phyloP scores from a whole-genome alignment of 2,329 filamentous ascomycete species.

The Magnaporthiopsis incrustans region DNA sequence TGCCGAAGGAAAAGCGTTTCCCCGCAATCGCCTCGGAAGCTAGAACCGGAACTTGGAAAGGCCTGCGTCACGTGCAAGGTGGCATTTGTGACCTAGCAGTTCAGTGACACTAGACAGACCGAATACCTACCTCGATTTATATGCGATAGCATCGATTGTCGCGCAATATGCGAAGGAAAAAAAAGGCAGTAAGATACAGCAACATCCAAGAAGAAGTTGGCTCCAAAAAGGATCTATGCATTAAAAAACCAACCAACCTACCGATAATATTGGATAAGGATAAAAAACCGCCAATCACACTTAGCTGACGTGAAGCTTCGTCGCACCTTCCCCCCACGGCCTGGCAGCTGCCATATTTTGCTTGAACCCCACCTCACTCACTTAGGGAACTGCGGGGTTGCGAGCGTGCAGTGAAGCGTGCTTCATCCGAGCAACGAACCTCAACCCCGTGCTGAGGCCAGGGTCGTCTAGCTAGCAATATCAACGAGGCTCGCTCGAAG shows the following conservation, averaged over 20 bases:
- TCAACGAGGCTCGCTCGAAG: too few species aligned
- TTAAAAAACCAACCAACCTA: too few species aligned
- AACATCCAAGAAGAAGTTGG: too few species aligned
- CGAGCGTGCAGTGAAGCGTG: background rate
- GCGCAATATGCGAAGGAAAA: too few species aligned
- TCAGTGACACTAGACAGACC: too few species aligned
- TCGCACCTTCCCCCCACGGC: background rate
- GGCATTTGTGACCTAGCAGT: background rate
- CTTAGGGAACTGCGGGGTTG: background rate
- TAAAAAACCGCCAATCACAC: too few species aligned
- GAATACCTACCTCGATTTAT: too few species aligned
- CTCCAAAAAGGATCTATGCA: too few species aligned
- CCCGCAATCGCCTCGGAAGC: background rate
- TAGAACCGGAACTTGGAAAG: background rate
- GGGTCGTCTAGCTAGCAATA: too few species aligned
- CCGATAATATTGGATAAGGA: too few species aligned
- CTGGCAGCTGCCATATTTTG: background rate
- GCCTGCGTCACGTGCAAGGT: background rate
- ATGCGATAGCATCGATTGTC: too few species aligned
- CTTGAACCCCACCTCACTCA: background rate
- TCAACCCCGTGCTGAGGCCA: background rate
- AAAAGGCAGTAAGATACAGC: too few species aligned
- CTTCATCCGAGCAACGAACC: background rate
- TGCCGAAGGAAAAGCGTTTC: conserved; percentile 7
- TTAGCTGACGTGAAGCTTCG: background rate